These are phyloP conservation scores for Solanum stenotomum DNA, from an alignment of 257 asterid genomes.

Conservation along the genomic window DNA sequence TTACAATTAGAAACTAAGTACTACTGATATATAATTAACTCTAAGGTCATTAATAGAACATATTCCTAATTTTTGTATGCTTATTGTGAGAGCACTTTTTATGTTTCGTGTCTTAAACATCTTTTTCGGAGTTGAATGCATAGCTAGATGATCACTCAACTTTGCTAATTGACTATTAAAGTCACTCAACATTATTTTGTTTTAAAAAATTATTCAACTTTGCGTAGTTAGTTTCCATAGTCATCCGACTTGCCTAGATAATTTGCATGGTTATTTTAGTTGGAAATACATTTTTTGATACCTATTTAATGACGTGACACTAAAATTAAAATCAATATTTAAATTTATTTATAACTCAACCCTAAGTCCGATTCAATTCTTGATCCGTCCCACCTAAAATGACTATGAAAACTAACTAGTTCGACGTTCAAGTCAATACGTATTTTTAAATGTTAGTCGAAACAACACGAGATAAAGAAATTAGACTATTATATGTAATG, in stretches of 20 bases:
- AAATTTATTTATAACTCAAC: neutral
- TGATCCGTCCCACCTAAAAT: neutral
- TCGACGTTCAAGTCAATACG: neutral
- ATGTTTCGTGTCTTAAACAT: no score
- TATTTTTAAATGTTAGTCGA: no score
- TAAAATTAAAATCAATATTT: no score
- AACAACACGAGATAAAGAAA: no score
- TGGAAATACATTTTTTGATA: neutral
- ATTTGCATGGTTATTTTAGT: neutral
- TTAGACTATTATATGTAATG: neutral
- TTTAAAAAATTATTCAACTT: neutral
- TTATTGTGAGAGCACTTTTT: neutral
- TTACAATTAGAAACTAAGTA: neutral
- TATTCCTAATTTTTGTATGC: neutral
- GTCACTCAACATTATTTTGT: neutral
- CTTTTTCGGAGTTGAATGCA: accelerated
- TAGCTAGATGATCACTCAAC: neutral
- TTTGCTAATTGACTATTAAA: neutral
- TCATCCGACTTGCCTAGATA: neutral
- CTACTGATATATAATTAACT: neutral
- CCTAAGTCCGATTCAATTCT: neutral
- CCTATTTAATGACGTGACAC: neutral
- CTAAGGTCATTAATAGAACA: neutral
- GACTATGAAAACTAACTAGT: neutral
- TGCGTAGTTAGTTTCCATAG: neutral